Evolutionary conservation across 2,329 filamentous ascomycete species (phyloP).

Genomic region (Pezizomycotina sp.): DNA sequence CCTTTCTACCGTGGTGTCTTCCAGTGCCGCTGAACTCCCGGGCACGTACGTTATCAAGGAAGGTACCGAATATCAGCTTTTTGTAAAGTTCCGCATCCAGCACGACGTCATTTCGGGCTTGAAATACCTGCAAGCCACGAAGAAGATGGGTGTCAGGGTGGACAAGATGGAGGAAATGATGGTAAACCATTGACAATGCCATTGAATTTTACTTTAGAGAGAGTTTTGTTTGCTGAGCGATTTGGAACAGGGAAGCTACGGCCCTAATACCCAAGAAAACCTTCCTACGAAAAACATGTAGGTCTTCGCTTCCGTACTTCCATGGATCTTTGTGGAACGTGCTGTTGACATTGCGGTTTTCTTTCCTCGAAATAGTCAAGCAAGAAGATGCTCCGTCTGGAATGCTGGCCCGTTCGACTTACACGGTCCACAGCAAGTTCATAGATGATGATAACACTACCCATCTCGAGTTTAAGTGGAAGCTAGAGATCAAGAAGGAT

Average conservation of each 20-base stretch:
- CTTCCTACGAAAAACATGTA: conserved; percentile 85
- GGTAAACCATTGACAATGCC: conserved; percentile 39
- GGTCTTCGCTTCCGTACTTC: conserved; percentile 29
- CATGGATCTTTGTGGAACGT: background rate
- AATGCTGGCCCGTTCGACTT: conserved; percentile 78
- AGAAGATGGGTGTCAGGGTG: conserved; percentile 69
- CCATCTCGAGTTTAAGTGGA: conserved; percentile 88
- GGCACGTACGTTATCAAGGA: conserved; percentile 98
- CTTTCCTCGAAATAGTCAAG: conserved; percentile 44
- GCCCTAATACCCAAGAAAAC: conserved; percentile 81
- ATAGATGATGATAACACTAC: conserved; percentile 86
- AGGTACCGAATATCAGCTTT: conserved; percentile 84
- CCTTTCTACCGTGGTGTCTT: conserved; percentile 54
- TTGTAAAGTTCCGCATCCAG: conserved; percentile 84
- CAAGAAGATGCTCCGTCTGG: conserved; percentile 83
- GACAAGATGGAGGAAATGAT: conserved; percentile 98
- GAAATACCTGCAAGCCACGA: conserved; percentile 90
- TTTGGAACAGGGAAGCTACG: conserved; percentile 51
- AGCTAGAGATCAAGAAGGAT: conserved; percentile 91
- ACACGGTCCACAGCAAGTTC: conserved; percentile 78
- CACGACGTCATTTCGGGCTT: conserved; percentile 88
- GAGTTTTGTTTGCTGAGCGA: conserved; percentile 1
- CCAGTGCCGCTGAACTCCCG: conserved; percentile 68
- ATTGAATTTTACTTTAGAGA: background rate
- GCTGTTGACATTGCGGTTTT: conserved; percentile 2